Conservation (phyloP, 371 early-diverging fungal species). For the Conidiobolus incongruus region DNA sequence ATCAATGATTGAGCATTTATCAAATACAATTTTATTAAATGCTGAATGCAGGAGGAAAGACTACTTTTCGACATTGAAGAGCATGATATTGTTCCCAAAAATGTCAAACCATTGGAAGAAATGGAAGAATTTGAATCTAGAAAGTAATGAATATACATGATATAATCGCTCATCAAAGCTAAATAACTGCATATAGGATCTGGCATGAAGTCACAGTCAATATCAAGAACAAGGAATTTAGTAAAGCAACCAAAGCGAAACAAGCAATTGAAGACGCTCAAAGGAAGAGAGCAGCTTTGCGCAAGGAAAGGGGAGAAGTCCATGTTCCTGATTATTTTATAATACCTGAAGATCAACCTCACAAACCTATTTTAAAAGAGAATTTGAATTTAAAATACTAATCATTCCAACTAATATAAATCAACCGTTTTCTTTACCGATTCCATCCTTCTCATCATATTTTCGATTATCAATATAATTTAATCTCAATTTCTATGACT, state of each 20-base stretch:
- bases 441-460: no score
- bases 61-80: conserved; percentile 23
- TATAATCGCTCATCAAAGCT: background rate
- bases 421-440: no score
- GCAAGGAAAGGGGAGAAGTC: conserved; percentile 10
- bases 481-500: no score
- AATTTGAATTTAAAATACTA: no score
- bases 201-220: conserved; percentile 19
- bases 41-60: conserved; percentile 3
- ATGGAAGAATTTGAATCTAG: conserved; percentile 32
- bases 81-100: conserved; percentile 17
- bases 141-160: conserved; percentile 4
- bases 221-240: conserved; percentile 14
- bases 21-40: background rate
- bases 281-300: conserved; percentile 13
- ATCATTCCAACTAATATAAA: no score
- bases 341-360: no score
- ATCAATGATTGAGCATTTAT: conserved; percentile 4
- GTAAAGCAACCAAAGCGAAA: conserved; percentile 23
- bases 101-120: conserved; percentile 20
- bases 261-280: conserved; percentile 22
- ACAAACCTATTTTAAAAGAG: no score
- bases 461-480: no score
- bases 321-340: conserved; percentile 7
- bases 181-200: conserved; percentile 5